phyloP scores from a whole-genome alignment of 2,329 filamentous ascomycete genomes.

The Stagonosporopsis rhizophila region DNA sequence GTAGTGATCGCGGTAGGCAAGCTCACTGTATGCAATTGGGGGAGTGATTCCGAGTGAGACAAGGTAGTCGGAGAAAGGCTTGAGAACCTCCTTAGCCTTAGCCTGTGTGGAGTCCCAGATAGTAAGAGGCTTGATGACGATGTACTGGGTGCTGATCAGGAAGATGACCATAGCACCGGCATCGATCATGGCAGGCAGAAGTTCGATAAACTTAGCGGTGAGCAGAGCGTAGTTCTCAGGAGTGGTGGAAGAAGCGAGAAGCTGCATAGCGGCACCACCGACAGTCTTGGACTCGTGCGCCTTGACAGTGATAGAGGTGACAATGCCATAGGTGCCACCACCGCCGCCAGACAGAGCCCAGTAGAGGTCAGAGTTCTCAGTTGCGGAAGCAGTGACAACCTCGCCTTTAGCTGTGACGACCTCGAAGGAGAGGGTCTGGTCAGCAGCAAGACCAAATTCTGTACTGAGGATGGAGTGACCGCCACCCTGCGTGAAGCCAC shows the following conservation, averaged over 20 bases:
- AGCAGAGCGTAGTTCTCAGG: constrained; percentile 24
- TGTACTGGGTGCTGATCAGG: constrained; percentile 19
- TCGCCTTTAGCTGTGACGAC: constrained; percentile 44
- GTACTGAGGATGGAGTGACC: constrained; percentile 37
- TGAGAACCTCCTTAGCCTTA: constrained; percentile 30
- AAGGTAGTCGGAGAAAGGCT: constrained; percentile 33
- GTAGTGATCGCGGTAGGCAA: constrained; percentile 36
- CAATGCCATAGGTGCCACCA: constrained; percentile 42
- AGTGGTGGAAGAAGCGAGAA: constrained; percentile 27
- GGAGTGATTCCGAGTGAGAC: constrained; percentile 26
- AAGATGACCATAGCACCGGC: constrained; percentile 32
- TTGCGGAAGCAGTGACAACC: constrained; percentile 36
- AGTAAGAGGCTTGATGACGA: constrained; percentile 27
- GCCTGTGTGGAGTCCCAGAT: constrained; percentile 22
- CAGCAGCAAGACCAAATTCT: constrained; percentile 38
- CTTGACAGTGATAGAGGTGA: constrained; percentile 39
- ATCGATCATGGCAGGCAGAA: constrained; percentile 31
- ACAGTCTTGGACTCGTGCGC: constrained; percentile 30
- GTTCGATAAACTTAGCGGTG: constrained; percentile 20
- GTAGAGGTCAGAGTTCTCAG: constrained; percentile 43
- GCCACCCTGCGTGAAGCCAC: constrained; percentile 41
- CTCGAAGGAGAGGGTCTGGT: constrained; percentile 40
- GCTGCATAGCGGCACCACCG: constrained; percentile 32
- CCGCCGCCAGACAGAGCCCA: constrained; percentile 47
- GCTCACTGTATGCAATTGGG: constrained; percentile 28